Evolutionary conservation across 2,329 filamentous ascomycete genomes (phyloP).

Genomic region (Whalleya microplaca): DNA sequence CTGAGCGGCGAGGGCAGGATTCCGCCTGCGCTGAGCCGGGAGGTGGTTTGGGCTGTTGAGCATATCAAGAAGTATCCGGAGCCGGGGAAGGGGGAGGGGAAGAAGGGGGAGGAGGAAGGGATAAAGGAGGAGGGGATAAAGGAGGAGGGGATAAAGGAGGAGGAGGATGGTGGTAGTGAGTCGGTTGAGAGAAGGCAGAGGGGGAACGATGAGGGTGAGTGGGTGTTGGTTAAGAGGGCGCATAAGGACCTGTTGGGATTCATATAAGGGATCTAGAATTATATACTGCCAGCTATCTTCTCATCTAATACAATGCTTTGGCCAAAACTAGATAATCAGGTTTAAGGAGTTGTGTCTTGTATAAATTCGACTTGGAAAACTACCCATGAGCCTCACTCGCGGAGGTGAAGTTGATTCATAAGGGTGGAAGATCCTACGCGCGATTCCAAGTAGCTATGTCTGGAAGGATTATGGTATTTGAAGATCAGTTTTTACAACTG

Average conservation of each 20-base stretch:
- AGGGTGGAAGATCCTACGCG: no score
- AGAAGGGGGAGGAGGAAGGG: slow-evolving; percentile 1
- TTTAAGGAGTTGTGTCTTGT: no score
- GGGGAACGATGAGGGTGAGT: slow-evolving; percentile 1
- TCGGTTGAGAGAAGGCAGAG: not conserved
- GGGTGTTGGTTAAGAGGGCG: slow-evolving; percentile 21
- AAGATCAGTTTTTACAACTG: no score
- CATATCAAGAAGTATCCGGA: slow-evolving; percentile 53
- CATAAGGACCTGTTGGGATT: slow-evolving; percentile 22
- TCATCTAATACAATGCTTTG: no score
- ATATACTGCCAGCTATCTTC: no score
- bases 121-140: slow-evolving; percentile 2
- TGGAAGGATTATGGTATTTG: no score
- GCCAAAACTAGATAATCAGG: no score
- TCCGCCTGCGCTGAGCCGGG: slow-evolving; percentile 48
- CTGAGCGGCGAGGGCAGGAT: slow-evolving; percentile 50
- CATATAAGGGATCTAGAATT: no score
- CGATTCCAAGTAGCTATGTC: no score
- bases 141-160: not conserved
- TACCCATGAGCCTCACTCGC: no score
- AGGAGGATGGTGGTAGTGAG: not conserved
- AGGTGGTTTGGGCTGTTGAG: slow-evolving; percentile 52
- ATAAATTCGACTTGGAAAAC: no score
- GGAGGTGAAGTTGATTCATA: no score
- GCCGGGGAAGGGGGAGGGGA: slow-evolving; percentile 12